Conservation (phyloP, 805 yeast species). For the Torulaspora microellipsoides region DNA sequence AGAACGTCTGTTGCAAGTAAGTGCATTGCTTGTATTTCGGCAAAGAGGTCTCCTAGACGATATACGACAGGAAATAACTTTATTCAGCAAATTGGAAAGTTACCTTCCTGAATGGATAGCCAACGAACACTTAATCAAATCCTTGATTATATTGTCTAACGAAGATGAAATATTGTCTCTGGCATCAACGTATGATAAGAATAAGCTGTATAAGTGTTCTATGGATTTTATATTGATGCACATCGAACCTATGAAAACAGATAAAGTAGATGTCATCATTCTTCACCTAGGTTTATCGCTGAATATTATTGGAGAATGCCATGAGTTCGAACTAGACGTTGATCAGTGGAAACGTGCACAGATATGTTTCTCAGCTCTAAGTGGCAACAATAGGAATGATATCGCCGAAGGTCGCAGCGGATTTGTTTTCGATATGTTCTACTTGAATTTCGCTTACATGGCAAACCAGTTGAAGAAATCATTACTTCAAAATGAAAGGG, state of each 20-base stretch:
- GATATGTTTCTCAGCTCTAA: no score
- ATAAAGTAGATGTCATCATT: slow-evolving; percentile 9
- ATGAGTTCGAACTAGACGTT: background rate
- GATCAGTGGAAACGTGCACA: slow-evolving; percentile 3
- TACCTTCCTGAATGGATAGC: slow-evolving; percentile 2
- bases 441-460: slow-evolving; percentile 16
- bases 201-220: slow-evolving; percentile 1
- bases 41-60: background rate
- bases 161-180: slow-evolving; percentile 2
- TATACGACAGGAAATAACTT: background rate
- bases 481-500: slow-evolving; percentile 2
- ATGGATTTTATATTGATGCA: slow-evolving; percentile 5
- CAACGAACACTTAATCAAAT: slow-evolving; percentile 16
- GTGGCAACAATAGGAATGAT: no score
- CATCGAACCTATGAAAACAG: background rate
- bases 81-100: slow-evolving; percentile 1
- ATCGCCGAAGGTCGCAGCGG: background rate
- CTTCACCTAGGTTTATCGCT: slow-evolving; percentile 21
- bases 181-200: background rate
- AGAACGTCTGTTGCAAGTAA: background rate
- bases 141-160: slow-evolving; percentile 25
- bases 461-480: background rate
- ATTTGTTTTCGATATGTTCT: slow-evolving; percentile 12
- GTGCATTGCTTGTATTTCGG: background rate
- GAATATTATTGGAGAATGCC: slow-evolving; percentile 9